A percentile compares a stretch with the other conserved stretches of the same genome.
These are phyloP conservation scores for Isoetes engelmannii DNA, from an alignment of 83 land plant species.

Conservation along the genomic window DNA sequence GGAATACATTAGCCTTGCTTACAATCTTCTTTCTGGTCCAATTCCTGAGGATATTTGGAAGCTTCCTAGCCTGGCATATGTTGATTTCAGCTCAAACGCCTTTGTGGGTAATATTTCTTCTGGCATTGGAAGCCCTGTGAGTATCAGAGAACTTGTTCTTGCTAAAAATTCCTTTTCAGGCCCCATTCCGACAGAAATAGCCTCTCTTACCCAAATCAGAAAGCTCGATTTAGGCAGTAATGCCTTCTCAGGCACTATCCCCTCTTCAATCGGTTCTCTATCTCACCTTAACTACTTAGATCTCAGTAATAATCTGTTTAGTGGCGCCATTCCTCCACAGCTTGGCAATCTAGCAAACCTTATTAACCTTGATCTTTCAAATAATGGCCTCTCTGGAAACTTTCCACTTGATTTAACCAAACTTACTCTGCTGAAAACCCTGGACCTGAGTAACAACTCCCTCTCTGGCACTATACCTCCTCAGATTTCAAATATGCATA, in stretches of 20 bases:
- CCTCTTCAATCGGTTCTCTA: slow-evolving; percentile 25
- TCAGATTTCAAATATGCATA: not conserved
- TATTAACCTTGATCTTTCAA: not conserved
- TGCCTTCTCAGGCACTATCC: slow-evolving; percentile 38
- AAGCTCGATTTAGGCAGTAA: slow-evolving; percentile 37
- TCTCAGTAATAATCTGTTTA: slow-evolving; percentile 36
- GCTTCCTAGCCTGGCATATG: too few relatives aligned
- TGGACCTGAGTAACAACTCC: slow-evolving; percentile 14
- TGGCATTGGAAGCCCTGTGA: slow-evolving; percentile 19
- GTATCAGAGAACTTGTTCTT: slow-evolving; percentile 27
- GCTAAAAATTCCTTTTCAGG: slow-evolving; percentile 43
- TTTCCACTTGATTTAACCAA: slow-evolving; percentile 1
- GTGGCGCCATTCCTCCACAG: slow-evolving; percentile 41
- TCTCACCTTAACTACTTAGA: slow-evolving; percentile 30
- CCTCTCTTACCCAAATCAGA: slow-evolving; percentile 19
- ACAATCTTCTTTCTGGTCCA: not conserved
- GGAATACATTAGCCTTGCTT: not conserved
- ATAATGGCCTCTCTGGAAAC: slow-evolving; percentile 3
- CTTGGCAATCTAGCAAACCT: slow-evolving; percentile 14
- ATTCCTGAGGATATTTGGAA: too few relatives aligned
- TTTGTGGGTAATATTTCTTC: slow-evolving; percentile 35
- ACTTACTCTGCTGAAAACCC: not conserved
- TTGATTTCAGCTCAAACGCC: slow-evolving; percentile 35
- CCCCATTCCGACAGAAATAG: slow-evolving; percentile 26
- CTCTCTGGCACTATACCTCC: slow-evolving; percentile 14